Evolutionary conservation across 352 stramenopile species (phyloP).

Genomic region (Phytophthora pistaciae): DNA sequence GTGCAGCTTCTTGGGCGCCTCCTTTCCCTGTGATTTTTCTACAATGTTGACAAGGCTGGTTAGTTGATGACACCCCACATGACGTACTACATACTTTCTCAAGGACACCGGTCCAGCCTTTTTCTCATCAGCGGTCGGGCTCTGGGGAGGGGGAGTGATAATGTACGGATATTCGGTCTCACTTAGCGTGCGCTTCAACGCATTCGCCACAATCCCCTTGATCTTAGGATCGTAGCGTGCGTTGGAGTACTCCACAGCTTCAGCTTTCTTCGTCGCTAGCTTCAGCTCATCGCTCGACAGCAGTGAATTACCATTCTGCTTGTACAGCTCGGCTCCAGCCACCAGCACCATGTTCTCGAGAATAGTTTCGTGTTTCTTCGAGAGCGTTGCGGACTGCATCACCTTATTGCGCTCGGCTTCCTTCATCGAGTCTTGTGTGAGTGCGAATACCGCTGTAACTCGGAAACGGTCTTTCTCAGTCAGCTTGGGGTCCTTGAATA

Average conservation of each 20-base stretch:
- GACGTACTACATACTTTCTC: slow-evolving; percentile 61
- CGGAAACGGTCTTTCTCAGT: slow-evolving; percentile 88
- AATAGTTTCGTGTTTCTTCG: slow-evolving; percentile 65
- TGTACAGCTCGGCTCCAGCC: slow-evolving; percentile 57
- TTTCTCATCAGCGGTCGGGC: slow-evolving; percentile 48
- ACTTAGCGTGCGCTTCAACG: slow-evolving; percentile 70
- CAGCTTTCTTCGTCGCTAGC: slow-evolving; percentile 67
- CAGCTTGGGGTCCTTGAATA: slow-evolving; percentile 86
- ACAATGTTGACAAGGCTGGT: slow-evolving; percentile 1
- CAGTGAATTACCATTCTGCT: slow-evolving; percentile 69
- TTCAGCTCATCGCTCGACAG: slow-evolving; percentile 74
- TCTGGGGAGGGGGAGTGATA: slow-evolving; percentile 72
- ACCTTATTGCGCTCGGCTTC: slow-evolving; percentile 89
- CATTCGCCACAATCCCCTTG: slow-evolving; percentile 65
- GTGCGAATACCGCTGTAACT: slow-evolving; percentile 93
- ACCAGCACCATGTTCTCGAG: slow-evolving; percentile 80
- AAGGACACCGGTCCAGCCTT: slow-evolving; percentile 72
- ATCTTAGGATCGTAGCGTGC: slow-evolving; percentile 80
- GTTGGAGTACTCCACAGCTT: slow-evolving; percentile 80
- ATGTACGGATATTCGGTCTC: slow-evolving; percentile 85
- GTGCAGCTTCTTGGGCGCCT: slow-evolving; percentile 29
- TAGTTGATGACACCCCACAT: slow-evolving; percentile 2
- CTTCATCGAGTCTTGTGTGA: slow-evolving; percentile 93
- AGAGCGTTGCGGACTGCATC: slow-evolving; percentile 85
- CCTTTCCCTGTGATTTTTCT: slow-evolving; percentile 53